Conservation (phyloP, 148 eudicot species). For the Gaultheria prostrata region DNA sequence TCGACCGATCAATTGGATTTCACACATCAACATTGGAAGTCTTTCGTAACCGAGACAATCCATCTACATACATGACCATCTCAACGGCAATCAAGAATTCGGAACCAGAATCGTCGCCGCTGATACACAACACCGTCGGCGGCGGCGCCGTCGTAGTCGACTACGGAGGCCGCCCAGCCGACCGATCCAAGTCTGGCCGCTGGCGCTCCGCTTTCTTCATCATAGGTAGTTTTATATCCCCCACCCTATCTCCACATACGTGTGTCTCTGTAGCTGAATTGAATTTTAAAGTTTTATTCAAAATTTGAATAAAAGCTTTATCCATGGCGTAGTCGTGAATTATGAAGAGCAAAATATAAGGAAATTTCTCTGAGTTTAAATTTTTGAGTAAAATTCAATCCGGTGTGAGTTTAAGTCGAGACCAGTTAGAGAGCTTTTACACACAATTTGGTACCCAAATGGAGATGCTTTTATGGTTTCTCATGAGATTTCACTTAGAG, state of each 20-base stretch:
- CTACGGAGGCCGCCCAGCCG: constrained; percentile 40
- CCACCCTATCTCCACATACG: not conserved
- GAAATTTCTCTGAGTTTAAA: too few relatives aligned
- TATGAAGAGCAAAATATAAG: not conserved
- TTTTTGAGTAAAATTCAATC: too few relatives aligned
- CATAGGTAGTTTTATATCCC: not conserved
- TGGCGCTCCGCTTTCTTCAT: constrained; percentile 42
- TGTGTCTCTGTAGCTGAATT: not conserved
- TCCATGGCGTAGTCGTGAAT: too few relatives aligned
- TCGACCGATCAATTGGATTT: too few relatives aligned
- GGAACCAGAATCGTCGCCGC: constrained; percentile 1
- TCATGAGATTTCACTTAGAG: not conserved
- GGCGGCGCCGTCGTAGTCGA: constrained; percentile 36
- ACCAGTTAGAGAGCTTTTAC: too few relatives aligned
- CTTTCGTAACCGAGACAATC: too few relatives aligned
- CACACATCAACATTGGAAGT: too few relatives aligned
- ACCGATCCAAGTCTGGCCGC: constrained; percentile 44
- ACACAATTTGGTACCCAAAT: too few relatives aligned
- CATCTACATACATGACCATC: not conserved
- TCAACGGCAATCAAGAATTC: not conserved
- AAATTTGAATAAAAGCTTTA: too few relatives aligned
- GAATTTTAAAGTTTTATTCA: not conserved
- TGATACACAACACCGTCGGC: not conserved
- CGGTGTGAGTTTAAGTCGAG: too few relatives aligned
- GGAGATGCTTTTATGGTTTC: not conserved